Evolutionary conservation across 768 basidiomycete genomes (phyloP).

Genomic region (Suillus decipiens): DNA sequence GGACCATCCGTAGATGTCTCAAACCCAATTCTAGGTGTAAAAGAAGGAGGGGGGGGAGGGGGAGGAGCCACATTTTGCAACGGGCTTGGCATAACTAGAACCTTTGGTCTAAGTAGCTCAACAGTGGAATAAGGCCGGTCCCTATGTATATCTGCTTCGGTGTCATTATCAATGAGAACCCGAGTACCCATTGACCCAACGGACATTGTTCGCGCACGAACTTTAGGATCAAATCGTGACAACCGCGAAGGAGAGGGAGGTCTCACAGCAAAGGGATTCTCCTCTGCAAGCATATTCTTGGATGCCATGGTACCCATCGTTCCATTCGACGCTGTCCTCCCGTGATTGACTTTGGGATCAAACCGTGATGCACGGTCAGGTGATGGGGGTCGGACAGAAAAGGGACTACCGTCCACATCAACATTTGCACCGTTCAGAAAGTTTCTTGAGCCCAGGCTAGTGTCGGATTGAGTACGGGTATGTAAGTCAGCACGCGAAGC

Average conservation of each 20-base stretch:
- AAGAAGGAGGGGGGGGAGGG: constrained; percentile 34
- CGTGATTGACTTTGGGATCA: constrained; percentile 41
- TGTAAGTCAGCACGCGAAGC: constrained; percentile 39
- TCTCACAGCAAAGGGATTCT: constrained; percentile 71
- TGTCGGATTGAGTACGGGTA: constrained; percentile 50
- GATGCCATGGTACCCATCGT: constrained; percentile 44
- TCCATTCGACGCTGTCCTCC: constrained; percentile 46
- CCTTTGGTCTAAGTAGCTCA: constrained; percentile 83
- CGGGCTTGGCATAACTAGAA: constrained; percentile 94
- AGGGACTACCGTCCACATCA: constrained; percentile 34
- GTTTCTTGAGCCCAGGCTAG: constrained; percentile 51
- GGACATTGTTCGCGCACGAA: constrained; percentile 61
- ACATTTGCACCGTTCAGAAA: constrained; percentile 43
- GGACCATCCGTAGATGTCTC: constrained; percentile 67
- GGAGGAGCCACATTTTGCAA: constrained; percentile 53
- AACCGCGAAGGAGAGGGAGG: constrained; percentile 60
- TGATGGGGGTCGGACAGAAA: constrained; percentile 37
- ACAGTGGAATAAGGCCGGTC: constrained; percentile 71
- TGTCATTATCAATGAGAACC: constrained; percentile 59
- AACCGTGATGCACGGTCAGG: constrained; percentile 44
- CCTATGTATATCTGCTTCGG: constrained; percentile 33
- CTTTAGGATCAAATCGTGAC: constrained; percentile 84
- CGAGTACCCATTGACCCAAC: constrained; percentile 68
- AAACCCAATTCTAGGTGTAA: constrained; percentile 56
- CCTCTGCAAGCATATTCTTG: constrained; percentile 37